Base-by-base conservation (phyloP, 257 asterid genomes). In the Solanum dulcamara region DNA sequence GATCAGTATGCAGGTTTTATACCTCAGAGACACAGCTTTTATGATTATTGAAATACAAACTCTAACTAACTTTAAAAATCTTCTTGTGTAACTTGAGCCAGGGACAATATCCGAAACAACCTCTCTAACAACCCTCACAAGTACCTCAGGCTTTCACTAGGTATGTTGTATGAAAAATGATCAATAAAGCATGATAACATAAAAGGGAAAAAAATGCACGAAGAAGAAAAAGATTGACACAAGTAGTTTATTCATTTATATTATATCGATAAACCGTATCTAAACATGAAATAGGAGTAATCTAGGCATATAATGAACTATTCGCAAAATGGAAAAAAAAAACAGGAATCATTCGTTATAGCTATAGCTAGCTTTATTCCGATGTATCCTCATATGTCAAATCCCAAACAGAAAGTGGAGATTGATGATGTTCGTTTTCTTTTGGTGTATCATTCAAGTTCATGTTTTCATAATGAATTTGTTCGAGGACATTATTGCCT, bases 21-120 rank as follows among this genome's bases (percentile, higher is more conserved):
- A 59, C 88, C 93, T n/a, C 90, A 83, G 33, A 90, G 94, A 68
- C 96, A 90, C 72, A 93, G 93, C 85, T 93, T 91, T 88, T 90
- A 90, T 84, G 92, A 93, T 24, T 91, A 35, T 62, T 82, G 37
- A 82, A 79, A 17, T 77, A 17, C 5, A 79, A 51, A 32, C 18
- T 77, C 83, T 77, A 77, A 46, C 57, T 24, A 74, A 74, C 55
- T n/a, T 22, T 71, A 6, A 24, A 24, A 15, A 77, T 46, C 26
- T 46, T 77, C 60, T 26, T 42, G 24, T n/a, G 13, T 14, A 74
- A 7, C 81, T 26, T 14, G 40, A 75, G 28, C 28, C 7, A 51
- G 35, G 55, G 8, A 74, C 1, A 57, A 9, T 22, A 55, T 55
- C 14, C 8, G 8, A 24, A 11, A 60, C 33, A 24, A 24, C 53